These are phyloP conservation scores for Argentina anserina DNA, from an alignment of 306 rosid species.

Conservation along the genomic window DNA sequence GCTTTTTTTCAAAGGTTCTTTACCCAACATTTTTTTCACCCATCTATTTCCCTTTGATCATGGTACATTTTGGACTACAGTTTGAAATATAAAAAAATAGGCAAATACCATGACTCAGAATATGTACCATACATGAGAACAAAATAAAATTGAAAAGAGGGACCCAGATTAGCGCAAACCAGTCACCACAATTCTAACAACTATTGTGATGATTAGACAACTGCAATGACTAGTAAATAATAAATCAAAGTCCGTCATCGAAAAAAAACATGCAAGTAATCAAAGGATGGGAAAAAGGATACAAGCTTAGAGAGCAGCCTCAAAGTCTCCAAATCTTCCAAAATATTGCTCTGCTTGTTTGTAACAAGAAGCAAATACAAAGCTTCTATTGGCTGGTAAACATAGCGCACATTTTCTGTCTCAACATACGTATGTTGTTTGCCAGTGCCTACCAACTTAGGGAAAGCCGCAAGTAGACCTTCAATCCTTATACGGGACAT, in stretches of 20 bases:
- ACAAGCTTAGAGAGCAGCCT: slow-evolving; percentile 93
- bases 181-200: background rate
- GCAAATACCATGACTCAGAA: background rate
- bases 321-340: slow-evolving; percentile 93
- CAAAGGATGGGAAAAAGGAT: slow-evolving; percentile 49
- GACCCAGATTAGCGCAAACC: slow-evolving; percentile 12
- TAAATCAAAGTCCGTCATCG: slow-evolving; percentile 7
- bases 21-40: background rate
- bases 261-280: slow-evolving; percentile 16
- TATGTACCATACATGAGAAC: background rate
- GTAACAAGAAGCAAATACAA: slow-evolving; percentile 89
- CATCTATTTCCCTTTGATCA: background rate
- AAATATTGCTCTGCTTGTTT: slow-evolving; percentile 91
- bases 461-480: slow-evolving; percentile 97
- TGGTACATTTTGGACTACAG: background rate
- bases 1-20: background rate
- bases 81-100: background rate
- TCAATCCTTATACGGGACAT: slow-evolving; percentile 95
- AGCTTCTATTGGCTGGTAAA: slow-evolving; percentile 95
- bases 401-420: slow-evolving; percentile 95
- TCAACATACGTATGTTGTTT: slow-evolving; percentile 93
- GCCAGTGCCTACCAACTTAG: slow-evolving; percentile 93
- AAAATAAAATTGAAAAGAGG: background rate
- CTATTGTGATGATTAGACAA: background rate
- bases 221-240: background rate